Percentiles rank a stretch among this genome's conserved stretches.
Evolutionary conservation across 2,329 filamentous ascomycete genomes (phyloP).

Genomic region (Microdochium trichocladiopsis): DNA sequence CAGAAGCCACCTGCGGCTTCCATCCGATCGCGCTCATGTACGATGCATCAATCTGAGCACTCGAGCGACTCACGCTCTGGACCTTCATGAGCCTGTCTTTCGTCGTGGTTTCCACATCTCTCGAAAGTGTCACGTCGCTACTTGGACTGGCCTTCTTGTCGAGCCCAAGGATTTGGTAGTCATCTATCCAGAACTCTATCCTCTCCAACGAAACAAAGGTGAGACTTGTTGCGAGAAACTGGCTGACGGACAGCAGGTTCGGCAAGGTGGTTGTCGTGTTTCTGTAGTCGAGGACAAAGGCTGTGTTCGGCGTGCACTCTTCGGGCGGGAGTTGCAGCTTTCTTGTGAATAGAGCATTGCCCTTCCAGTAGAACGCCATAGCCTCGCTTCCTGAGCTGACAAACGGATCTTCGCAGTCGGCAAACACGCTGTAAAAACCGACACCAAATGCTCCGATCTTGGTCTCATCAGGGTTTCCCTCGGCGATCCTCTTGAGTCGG

Average conservation of each 20-base stretch:
- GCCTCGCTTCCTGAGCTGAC: conserved; percentile 87
- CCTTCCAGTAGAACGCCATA: conserved; percentile 99
- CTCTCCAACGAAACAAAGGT: conserved; percentile 87
- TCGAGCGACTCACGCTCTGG: conserved; percentile 70
- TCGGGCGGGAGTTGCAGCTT: conserved; percentile 67
- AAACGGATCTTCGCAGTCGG: conserved; percentile 96
- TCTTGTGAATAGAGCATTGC: conserved; percentile 92
- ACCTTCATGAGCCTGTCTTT: conserved; percentile 87
- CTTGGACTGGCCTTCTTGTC: conserved; percentile 82
- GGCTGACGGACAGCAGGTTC: conserved; percentile 75
- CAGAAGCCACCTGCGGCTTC: conserved; percentile 50
- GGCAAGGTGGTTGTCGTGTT: conserved; percentile 83
- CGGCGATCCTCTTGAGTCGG: conserved; percentile 91
- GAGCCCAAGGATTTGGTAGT: conserved; percentile 72
- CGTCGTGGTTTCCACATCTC: conserved; percentile 74
- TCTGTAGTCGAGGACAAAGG: conserved; percentile 92
- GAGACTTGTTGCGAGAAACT: conserved; percentile 90
- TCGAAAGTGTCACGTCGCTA: conserved; percentile 63
- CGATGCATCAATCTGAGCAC: conserved; percentile 83
- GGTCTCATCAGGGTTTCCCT: conserved; percentile 96
- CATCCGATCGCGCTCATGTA: conserved; percentile 87
- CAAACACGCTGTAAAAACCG: conserved; percentile 97
- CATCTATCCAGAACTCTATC: conserved; percentile 87
- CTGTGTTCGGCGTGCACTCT: conserved; percentile 64
- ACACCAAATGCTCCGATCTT: conserved; percentile 99